phyloP scores from a whole-genome alignment of 164 flowering plant genomes.

The Brasenia schreberi region DNA sequence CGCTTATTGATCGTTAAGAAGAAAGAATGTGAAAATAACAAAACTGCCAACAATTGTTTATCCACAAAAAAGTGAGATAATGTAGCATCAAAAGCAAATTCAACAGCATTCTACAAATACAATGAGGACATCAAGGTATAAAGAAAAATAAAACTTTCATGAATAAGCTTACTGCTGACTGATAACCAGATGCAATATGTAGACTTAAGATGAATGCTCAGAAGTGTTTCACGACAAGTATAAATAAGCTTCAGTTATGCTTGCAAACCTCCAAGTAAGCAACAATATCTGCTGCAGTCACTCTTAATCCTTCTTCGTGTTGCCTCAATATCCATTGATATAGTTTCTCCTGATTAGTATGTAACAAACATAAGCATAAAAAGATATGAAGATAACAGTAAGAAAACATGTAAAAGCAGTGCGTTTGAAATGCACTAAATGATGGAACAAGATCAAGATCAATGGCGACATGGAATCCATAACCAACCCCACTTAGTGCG shows the following conservation, averaged over 20 bases:
- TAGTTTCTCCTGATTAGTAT: slow-evolving; percentile 52
- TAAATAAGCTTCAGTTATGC: background rate
- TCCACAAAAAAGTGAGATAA: no score
- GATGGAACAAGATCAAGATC: no score
- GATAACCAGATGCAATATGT: background rate
- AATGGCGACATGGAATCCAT: no score
- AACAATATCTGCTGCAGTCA: slow-evolving; percentile 41
- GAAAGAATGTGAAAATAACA: no score
- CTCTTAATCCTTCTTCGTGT: slow-evolving; percentile 68
- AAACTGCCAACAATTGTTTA: no score
- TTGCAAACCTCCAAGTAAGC: slow-evolving; percentile 54
- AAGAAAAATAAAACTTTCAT: background rate
- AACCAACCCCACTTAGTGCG: no score
- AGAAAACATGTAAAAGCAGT: no score
- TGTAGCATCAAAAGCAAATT: background rate
- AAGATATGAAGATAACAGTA: background rate
- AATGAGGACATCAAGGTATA: background rate
- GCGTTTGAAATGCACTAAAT: no score
- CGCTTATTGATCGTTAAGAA: no score
- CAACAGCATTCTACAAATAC: background rate
- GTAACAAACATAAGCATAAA: background rate
- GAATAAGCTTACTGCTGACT: background rate
- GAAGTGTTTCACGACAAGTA: background rate
- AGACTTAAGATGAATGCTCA: background rate
- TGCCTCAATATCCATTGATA: slow-evolving; percentile 76